Evolutionary conservation across 83 land plant genomes (phyloP), one percentile per base, ranked within the genome.

Genomic region (Diphasiastrum complanatum): DNA sequence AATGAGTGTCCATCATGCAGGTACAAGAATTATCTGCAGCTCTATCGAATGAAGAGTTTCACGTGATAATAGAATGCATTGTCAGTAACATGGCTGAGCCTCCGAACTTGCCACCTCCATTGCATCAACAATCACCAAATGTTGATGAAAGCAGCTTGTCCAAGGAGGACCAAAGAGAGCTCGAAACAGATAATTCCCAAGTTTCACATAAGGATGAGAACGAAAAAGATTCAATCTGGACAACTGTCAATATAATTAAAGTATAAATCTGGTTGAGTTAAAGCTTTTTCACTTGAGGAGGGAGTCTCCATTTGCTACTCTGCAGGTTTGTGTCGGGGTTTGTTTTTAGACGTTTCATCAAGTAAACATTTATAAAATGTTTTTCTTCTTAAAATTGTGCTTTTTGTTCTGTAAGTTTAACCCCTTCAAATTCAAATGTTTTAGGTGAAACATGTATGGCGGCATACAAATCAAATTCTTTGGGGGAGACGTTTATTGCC

Each of bases 41-140:
- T 45, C 47, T 93, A 25, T 89, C 99, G 5, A 84, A 84, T 58
- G 79, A 65, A 41, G 99, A 93, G 56, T 93, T 89, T 51, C 73
- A 86, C 49, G 83, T 93, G 45, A 85, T 93, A 6, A 80, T 83
- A 31, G 96, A 93, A 60, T 93, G 99, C 69, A 82, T 77, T 33
- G 40, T 64, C 30, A 73, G 83, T 30, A 89, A 93, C 59, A 52
- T 93, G 24, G 78, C 99, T 6, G 99, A 93, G 71, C 60, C 46
- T 4, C 63, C 78, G 3, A 61, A 75, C 28, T 37, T 63, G 34
- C 72, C 78, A 46, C 78, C 78, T 54, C 38, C 67, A 23, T 22
- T 63, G 55, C 41, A 30, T 5, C 54, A 14, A 0, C 35, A 18
- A 49, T 12, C 22, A 1, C n/a, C n/a, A n/a, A n/a, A n/a, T n/a